phyloP scores from a whole-genome alignment of 495 filamentous ascomycete genomes.

The Cryomyces antarcticus region DNA sequence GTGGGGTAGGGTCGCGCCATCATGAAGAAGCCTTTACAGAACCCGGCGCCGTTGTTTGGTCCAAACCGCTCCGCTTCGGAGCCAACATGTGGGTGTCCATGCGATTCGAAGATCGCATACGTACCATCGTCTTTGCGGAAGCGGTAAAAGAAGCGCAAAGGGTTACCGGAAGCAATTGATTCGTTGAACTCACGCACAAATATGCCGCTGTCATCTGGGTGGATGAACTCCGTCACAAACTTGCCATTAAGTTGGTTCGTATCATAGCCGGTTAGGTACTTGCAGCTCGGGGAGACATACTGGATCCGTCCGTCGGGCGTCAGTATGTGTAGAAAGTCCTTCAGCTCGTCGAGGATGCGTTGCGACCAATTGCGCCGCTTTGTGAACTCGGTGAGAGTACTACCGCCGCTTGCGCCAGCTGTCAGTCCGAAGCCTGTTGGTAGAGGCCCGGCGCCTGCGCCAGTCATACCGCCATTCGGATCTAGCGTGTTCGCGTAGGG shows the following conservation, averaged over 20 bases:
- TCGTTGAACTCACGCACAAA: slow-evolving; percentile 84
- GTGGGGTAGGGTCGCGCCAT: slow-evolving; percentile 84
- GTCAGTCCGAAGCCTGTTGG: slow-evolving; percentile 34
- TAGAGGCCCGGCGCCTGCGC: slow-evolving; percentile 33
- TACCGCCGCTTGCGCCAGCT: slow-evolving; percentile 27
- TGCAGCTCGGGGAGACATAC: slow-evolving; percentile 65
- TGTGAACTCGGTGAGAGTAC: slow-evolving; percentile 60
- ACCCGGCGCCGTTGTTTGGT: slow-evolving; percentile 37
- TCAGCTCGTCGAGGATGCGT: slow-evolving; percentile 71
- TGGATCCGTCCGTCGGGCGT: slow-evolving; percentile 64
- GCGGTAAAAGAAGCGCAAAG: slow-evolving; percentile 75
- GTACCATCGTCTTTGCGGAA: slow-evolving; percentile 55
- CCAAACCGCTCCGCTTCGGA: slow-evolving; percentile 39
- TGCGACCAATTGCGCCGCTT: slow-evolving; percentile 80
- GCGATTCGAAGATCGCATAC: slow-evolving; percentile 67
- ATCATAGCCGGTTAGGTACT: slow-evolving; percentile 57
- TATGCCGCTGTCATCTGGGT: slow-evolving; percentile 69
- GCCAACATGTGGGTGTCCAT: slow-evolving; percentile 79
- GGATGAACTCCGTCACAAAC: slow-evolving; percentile 62
- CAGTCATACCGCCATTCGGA: slow-evolving; percentile 16
- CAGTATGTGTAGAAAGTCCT: slow-evolving; percentile 74
- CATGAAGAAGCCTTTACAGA: slow-evolving; percentile 83
- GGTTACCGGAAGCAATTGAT: slow-evolving; percentile 61
- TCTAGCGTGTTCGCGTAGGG: slow-evolving; percentile 10
- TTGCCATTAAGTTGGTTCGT: slow-evolving; percentile 47